Evolutionary conservation across 2,329 filamentous ascomycete species (phyloP), one percentile per base, ranked within the genome.

Genomic region (Monascus ruber): DNA sequence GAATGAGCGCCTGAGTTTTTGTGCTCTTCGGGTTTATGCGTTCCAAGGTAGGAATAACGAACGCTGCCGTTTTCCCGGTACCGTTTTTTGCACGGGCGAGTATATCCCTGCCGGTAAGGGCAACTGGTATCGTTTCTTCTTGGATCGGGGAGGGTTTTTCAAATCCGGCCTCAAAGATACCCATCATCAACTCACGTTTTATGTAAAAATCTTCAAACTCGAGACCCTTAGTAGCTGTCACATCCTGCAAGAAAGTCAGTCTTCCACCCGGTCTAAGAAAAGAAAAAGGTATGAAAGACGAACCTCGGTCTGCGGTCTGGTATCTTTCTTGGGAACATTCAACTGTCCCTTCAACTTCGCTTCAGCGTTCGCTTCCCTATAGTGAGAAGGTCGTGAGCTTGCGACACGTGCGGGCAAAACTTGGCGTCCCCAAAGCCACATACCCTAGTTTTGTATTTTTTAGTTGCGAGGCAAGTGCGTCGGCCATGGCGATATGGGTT

Each of bases 91-190:
- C 91, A 65, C 91, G 79, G 43, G 91, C 91, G 48, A 98, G 76
- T 54, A 98, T 88, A 60, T 98, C 91, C 66, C 89, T 79, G 41
- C 91, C 91, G 35, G 89, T 94, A 41, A 98, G 75, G 37, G 91
- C 91, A 49, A 98, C 89, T 35, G 91, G 91, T 56, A 98, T 95
- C 40, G 91, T 87, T 70, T 96, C 91, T 80, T 98, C 91, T 77
- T 98, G 91, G 54, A 98, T 98, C 7, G 91, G 91, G 41, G 91
- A 98, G 10, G 91, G 91, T 69, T 94, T 95, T 64, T 98, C 91
- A 64, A 95, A 98, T 47, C 91, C 91, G 51, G 91, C 91, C 70
- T 98, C 91, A 64, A 96, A 98, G 50, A 98, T 96, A 46, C 91
- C 91, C 89, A 96, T 98, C 69, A 98, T 78, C 45, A 98, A 71